Percentiles rank a stretch among this genome's conserved stretches.
Conservation (phyloP, 768 basidiomycete genomes). For the Gyrodon lividus region DNA sequence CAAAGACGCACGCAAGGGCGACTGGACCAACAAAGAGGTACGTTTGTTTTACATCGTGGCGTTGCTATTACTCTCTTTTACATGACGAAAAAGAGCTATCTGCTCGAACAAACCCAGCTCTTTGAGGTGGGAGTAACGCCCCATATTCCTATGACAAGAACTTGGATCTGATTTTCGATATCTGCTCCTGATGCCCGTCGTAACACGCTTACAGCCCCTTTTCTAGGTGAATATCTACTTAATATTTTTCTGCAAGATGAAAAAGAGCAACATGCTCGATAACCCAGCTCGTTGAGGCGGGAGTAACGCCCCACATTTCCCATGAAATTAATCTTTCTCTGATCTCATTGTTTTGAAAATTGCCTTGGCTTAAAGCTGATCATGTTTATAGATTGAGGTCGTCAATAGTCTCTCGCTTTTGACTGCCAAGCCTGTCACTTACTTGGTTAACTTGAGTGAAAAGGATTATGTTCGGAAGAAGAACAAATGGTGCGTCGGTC, state of each 20-base stretch:
- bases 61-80: constrained; percentile 11
- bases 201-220: constrained; percentile 6
- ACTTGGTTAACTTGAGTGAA: constrained; percentile 96
- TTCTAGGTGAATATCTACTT: constrained; percentile 21
- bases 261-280: constrained; percentile 71
- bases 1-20: constrained; percentile 89
- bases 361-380: constrained; percentile 10
- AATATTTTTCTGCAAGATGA: constrained; percentile 40
- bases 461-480: constrained; percentile 94
- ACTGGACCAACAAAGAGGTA: constrained; percentile 98
- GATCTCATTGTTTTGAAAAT: not conserved
- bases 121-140: constrained; percentile 93
- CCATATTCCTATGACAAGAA: constrained; percentile 70
- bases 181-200: not conserved
- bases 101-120: constrained; percentile 96
- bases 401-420: constrained; percentile 87
- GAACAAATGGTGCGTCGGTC: constrained; percentile 81
- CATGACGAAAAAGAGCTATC: constrained; percentile 74
- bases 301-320: constrained; percentile 71
- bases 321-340: constrained; percentile 9
- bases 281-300: constrained; percentile 91
- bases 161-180: constrained; percentile 40
- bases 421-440: constrained; percentile 96
- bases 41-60: constrained; percentile 23
- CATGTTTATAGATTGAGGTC: constrained; percentile 68